A percentile compares a stretch with the other conserved stretches of the same genome.
phyloP scores from a whole-genome alignment of 1,284 basidiomycete genomes.

The Rhodotorula sp. region DNA sequence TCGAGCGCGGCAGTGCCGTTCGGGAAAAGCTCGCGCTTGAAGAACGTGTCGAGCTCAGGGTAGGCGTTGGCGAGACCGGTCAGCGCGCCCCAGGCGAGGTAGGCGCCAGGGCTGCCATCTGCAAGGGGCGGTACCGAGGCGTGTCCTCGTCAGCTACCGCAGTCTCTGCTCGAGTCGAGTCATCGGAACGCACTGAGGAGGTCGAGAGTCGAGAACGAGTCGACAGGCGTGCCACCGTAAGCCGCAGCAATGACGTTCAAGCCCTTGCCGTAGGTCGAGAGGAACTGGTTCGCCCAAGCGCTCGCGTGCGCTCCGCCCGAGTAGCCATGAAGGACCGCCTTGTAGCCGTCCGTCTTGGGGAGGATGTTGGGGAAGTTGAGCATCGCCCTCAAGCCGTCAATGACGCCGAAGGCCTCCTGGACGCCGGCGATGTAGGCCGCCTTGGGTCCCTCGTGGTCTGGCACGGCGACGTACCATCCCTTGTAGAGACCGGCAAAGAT shows the following conservation, averaged over 20 bases:
- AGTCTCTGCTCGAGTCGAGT: neutral
- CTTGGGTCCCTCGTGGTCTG: conserved; percentile 12
- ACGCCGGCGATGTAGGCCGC: conserved; percentile 9
- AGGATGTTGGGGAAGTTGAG: conserved; percentile 1
- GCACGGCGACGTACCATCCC: conserved; percentile 12
- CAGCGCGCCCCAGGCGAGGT: conserved; percentile 4
- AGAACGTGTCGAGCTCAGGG: neutral
- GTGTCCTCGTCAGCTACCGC: no score
- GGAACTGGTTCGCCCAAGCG: neutral
- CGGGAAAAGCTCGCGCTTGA: neutral
- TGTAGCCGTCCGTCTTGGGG: neutral
- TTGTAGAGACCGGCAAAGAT: neutral
- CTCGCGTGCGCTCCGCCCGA: conserved; percentile 6
- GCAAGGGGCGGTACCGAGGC: neutral
- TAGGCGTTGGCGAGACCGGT: conserved; percentile 16
- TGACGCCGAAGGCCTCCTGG: conserved; percentile 3
- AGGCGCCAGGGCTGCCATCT: neutral
- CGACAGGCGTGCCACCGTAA: conserved; percentile 7
- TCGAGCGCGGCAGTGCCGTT: neutral
- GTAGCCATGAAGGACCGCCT: conserved; percentile 9
- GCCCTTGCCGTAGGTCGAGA: neutral
- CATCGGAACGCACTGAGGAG: neutral
- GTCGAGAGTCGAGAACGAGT: neutral
- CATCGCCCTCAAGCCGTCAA: conserved; percentile 7
- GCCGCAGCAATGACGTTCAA: conserved; percentile 11